Base-by-base conservation (phyloP, 352 stramenopile species). In the Globisporangium sylvaticum region DNA sequence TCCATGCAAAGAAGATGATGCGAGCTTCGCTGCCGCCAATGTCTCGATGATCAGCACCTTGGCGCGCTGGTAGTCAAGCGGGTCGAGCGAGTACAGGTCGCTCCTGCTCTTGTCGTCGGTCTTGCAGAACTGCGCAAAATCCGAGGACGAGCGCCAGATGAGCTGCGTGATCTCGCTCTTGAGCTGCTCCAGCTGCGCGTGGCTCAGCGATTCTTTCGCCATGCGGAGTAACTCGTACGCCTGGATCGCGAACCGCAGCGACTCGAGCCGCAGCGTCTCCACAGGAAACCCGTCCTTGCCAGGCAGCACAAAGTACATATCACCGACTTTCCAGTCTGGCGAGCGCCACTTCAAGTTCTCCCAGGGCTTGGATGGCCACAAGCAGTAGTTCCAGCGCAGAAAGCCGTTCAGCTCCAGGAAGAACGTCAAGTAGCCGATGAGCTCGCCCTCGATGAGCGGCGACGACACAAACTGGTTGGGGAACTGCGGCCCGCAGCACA, bases 281-380 rank as follows among this genome's bases (percentile, higher is more conserved):
- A 93, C 76, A 1, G 85, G 85, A 56, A 62, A 76, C 0, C 85
- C 85, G 58, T 91, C 81, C 0, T 64, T 66, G 1, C 85, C 85
- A 9, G 85, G 85, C 0, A 93, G 72, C 44, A 93, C 85, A 67
- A 93, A 93, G 68, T 93, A 93, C 85, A 93, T 93, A 56, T 93
- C 85, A 3, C 85, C 85, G 0, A 92, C 85, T 48, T 87, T 85
- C 85, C 85, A 93, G 37, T 72, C 76, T 4, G 81, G 74, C 14
- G 78, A 74, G 20, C 85, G 77, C 85, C 85, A 93, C 24, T 74
- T 72, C 61, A 93, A 76, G 65, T 78, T 76, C 10, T 80, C 67
- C 85, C 85, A 92, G 1, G 83, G 85, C 56, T 68, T 64, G 1
- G 68, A 64, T 0, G 85, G 85, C 85, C 85, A 93, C 10, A 93